phyloP scores from a whole-genome alignment of 2,329 filamentous ascomycete species.

The Trichocomaceae sp. region DNA sequence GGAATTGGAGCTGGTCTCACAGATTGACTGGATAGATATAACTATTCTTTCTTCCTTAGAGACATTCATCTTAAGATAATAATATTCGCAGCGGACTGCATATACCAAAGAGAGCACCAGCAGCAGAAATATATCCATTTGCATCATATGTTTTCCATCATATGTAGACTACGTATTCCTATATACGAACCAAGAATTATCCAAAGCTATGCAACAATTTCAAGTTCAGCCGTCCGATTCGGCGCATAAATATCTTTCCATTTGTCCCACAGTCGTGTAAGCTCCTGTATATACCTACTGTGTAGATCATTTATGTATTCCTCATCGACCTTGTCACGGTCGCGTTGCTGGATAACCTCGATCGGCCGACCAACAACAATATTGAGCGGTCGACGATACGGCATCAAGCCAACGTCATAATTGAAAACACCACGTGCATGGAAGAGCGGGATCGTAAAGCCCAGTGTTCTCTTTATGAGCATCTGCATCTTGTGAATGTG shows the following conservation, averaged over 20 bases:
- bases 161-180: not conserved
- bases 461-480: conserved; percentile 74
- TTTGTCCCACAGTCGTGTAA: conserved; percentile 41
- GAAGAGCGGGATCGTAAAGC: conserved; percentile 86
- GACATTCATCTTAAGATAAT: too few species aligned
- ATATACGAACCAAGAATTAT: not conserved
- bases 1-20: conserved; percentile 55
- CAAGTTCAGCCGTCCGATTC: conserved; percentile 38
- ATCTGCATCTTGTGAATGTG: conserved; percentile 75
- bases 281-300: conserved; percentile 63
- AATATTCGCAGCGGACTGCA: too few species aligned
- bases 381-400: conserved; percentile 80
- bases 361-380: conserved; percentile 84
- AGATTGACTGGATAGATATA: not conserved
- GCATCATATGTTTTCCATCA: too few species aligned
- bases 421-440: conserved; percentile 93
- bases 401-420: conserved; percentile 94
- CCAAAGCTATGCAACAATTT: conserved; percentile 33
- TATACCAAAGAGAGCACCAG: too few species aligned
- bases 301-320: conserved; percentile 77
- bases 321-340: conserved; percentile 57
- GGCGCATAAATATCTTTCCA: conserved; percentile 43
- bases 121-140: too few species aligned
- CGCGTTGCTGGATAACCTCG: conserved; percentile 54
- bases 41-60: too few species aligned